A percentile compares a stretch with the other conserved stretches of the same genome.
Conservation (phyloP, 331 rosid genomes). For the Arachis monticola region DNA sequence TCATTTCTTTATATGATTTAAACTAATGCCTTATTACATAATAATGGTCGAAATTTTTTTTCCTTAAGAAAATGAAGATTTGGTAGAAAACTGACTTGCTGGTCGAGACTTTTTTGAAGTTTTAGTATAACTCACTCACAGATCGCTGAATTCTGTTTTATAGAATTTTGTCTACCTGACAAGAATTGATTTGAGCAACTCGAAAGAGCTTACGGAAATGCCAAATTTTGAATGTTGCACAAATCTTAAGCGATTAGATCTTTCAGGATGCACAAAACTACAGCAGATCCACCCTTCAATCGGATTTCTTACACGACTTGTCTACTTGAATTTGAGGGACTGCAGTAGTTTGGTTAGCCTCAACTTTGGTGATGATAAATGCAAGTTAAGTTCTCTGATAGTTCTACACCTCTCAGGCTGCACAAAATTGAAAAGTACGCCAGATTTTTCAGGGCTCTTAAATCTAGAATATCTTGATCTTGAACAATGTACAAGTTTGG, state of each 20-base stretch:
- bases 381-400: not conserved
- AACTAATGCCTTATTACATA: too few relatives aligned
- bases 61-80: too few relatives aligned
- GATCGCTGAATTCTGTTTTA: not conserved
- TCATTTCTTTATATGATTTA: too few relatives aligned
- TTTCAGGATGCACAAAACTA: slow-evolving; percentile 3
- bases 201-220: not conserved
- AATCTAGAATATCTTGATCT: not conserved
- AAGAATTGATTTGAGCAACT: not conserved
- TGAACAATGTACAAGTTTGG: not conserved
- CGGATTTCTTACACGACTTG: not conserved
- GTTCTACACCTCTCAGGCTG: not conserved
- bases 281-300: not conserved
- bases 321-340: not conserved
- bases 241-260: not conserved
- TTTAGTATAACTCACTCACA: too few relatives aligned
- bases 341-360: not conserved
- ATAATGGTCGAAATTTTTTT: too few relatives aligned
- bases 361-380: too few relatives aligned
- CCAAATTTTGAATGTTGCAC: not conserved
- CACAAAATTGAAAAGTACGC: not conserved
- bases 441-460: not conserved
- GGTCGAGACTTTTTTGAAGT: too few relatives aligned
- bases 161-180: not conserved
- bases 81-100: too few relatives aligned